A percentile compares a stretch with the other conserved stretches of the same genome.
phyloP scores from a whole-genome alignment of 768 basidiomycete species.

The Tephrocybe rancida region DNA sequence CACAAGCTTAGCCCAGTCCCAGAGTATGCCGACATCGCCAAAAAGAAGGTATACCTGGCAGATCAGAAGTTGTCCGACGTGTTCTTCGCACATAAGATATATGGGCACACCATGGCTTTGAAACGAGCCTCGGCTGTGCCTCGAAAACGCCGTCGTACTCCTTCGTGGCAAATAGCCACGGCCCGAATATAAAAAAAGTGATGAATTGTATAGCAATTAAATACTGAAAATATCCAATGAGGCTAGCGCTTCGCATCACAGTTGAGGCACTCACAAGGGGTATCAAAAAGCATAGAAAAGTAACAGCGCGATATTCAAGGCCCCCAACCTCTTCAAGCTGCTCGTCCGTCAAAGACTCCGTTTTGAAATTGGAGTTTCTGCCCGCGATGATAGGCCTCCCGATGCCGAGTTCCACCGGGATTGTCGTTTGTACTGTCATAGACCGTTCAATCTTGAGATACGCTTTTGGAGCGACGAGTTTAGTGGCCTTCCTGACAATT shows the following conservation, averaged over 20 bases:
- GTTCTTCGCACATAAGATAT: not conserved
- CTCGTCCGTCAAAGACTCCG: conserved; percentile 59
- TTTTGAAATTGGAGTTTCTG: conserved; percentile 60
- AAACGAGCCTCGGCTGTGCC: conserved; percentile 50
- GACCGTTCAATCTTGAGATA: conserved; percentile 47
- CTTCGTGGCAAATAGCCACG: conserved; percentile 52
- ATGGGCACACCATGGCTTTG: conserved; percentile 57
- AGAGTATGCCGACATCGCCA: conserved; percentile 54
- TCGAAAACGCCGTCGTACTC: conserved; percentile 51
- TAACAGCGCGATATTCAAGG: conserved; percentile 71
- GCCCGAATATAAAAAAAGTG: conserved; percentile 58
- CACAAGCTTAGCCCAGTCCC: conserved; percentile 72
- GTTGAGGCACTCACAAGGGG: conserved; percentile 37
- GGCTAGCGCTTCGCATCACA: not conserved
- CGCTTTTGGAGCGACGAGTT: conserved; percentile 42
- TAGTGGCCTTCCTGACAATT: conserved; percentile 39
- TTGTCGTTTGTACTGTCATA: conserved; percentile 52
- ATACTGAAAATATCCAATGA: conserved; percentile 50
- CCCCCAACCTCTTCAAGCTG: conserved; percentile 76
- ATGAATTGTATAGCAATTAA: conserved; percentile 60
- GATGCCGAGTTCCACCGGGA: conserved; percentile 42
- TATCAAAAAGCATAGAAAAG: conserved; percentile 50
- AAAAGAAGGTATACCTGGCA: conserved; percentile 45
- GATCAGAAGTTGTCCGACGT: not conserved
- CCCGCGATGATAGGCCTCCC: conserved; percentile 52